Evolutionary conservation across 805 yeast genomes (phyloP), one percentile per base, ranked within the genome.

Genomic region (Metschnikowia shivogae): DNA sequence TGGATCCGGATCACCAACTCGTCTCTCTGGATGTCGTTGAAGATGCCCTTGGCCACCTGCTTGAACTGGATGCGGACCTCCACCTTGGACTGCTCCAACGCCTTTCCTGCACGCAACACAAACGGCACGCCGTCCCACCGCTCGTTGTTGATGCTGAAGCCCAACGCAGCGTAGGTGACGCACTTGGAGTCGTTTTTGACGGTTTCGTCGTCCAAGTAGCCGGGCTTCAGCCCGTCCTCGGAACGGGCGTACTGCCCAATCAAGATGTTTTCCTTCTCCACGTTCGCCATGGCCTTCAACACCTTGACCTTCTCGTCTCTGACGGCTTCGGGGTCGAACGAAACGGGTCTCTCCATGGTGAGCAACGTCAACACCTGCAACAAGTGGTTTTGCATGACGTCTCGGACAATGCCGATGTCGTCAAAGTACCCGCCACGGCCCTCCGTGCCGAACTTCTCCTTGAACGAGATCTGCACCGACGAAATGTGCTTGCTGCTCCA

Each of bases 381-480:
- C 58, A 93, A 69, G 71, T 93, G 99, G 76, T 93, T 93, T 74
- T 93, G 99, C 89, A 93, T 92, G 39, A 93, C 98, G 63, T 93
- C 99, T 67, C 99, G 82, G 56, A 93, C 86, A 62, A 93, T 93
- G 47, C 99, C 99, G 60, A 90, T 89, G 45, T 77, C 74, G 68
- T 93, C 98, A 61, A 93, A 93, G 73, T 93, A 93, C 32, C 99
- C 99, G 56, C 99, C 99, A 64, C 99, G 82, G 46, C 99, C 99
- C 70, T 93, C 97, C 34, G 99, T 93, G 45, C 99, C 99, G 58
- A 93, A 93, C n/a, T 93, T 88, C 72, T 93, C 99, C 73, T 93
- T 93, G 76, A 93, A 92, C 11, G 92, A 79, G 55, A 93, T 82
- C 73, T 92, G 97, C 50, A 93, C 82, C 33, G 84, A 79, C 50